These are phyloP conservation scores for Arachis hypogaea DNA, from an alignment of 306 rosid species.

Conservation along the genomic window DNA sequence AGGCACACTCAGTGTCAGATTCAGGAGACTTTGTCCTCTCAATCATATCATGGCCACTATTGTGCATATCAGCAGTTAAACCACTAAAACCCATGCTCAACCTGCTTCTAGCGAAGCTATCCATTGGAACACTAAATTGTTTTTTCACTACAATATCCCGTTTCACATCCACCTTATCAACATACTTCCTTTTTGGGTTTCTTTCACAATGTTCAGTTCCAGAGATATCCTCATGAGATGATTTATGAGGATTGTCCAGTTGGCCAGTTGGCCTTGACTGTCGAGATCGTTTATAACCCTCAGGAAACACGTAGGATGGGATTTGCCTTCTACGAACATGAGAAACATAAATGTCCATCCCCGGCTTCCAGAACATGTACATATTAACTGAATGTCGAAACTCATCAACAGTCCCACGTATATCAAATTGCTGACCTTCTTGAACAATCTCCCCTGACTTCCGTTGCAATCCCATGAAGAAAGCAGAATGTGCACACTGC, in stretches of 20 bases:
- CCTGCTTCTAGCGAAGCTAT: conserved; percentile 25
- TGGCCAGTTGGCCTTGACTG: conserved; percentile 39
- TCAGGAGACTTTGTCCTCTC: conserved; percentile 50
- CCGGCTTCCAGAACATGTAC: conserved; percentile 60
- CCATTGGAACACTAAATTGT: conserved; percentile 43
- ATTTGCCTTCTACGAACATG: conserved; percentile 58
- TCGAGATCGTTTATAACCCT: conserved; percentile 48
- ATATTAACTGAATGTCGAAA: conserved; percentile 54
- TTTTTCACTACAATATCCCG: conserved; percentile 40
- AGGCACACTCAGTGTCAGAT: conserved; percentile 50
- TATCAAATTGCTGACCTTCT: conserved; percentile 66
- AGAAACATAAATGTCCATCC: conserved; percentile 60
- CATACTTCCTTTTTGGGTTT: conserved; percentile 50
- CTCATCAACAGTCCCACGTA: conserved; percentile 56
- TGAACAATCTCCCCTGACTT: conserved; percentile 57
- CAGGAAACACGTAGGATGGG: conserved; percentile 52
- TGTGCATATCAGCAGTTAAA: conserved; percentile 31
- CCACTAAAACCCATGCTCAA: conserved; percentile 20
- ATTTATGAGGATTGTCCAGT: conserved; percentile 28
- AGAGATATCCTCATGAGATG: conserved; percentile 33
- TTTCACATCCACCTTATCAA: conserved; percentile 33
- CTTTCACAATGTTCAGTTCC: conserved; percentile 36
- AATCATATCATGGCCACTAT: conserved; percentile 42
- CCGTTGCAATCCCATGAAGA: conserved; percentile 64
- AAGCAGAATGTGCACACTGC: conserved; percentile 55